phyloP scores from a whole-genome alignment of 441 rosid genomes.

The Manihot esculenta region DNA sequence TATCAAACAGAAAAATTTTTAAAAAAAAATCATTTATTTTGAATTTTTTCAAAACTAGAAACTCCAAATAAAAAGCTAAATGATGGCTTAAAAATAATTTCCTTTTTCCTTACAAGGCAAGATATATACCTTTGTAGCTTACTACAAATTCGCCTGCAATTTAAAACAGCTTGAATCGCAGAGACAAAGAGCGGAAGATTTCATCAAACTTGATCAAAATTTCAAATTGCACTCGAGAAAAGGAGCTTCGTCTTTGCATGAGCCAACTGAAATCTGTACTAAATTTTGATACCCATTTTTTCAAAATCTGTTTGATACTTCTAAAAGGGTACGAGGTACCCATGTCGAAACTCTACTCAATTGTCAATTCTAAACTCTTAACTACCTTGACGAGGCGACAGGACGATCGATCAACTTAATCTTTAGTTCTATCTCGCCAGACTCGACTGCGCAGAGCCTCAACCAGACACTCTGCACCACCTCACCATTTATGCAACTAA shows the following conservation, averaged over 20 bases:
- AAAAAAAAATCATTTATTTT: no score
- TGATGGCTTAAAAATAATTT: no score
- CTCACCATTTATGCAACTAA: slow-evolving; percentile 66
- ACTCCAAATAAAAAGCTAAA: no score
- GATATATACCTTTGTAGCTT: background rate
- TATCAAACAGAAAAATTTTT: no score
- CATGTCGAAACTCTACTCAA: background rate
- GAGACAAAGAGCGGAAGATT: no score
- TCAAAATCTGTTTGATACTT: background rate
- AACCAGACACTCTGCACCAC: slow-evolving; percentile 91
- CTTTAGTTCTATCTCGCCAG: slow-evolving; percentile 92
- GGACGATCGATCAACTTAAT: slow-evolving; percentile 56
- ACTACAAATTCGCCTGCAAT: background rate
- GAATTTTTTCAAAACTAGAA: no score
- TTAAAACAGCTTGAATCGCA: background rate
- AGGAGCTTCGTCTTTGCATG: no score
- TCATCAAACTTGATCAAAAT: slow-evolving; percentile 5
- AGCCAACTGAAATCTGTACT: background rate
- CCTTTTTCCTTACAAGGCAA: background rate
- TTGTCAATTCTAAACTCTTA: background rate
- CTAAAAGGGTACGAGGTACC: background rate
- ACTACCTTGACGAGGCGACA: slow-evolving; percentile 26
- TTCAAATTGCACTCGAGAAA: no score
- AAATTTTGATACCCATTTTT: background rate
- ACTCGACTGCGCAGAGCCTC: slow-evolving; percentile 77